These are phyloP conservation scores for Candida michaelii DNA, from an alignment of 805 yeast species.

Conservation along the genomic window DNA sequence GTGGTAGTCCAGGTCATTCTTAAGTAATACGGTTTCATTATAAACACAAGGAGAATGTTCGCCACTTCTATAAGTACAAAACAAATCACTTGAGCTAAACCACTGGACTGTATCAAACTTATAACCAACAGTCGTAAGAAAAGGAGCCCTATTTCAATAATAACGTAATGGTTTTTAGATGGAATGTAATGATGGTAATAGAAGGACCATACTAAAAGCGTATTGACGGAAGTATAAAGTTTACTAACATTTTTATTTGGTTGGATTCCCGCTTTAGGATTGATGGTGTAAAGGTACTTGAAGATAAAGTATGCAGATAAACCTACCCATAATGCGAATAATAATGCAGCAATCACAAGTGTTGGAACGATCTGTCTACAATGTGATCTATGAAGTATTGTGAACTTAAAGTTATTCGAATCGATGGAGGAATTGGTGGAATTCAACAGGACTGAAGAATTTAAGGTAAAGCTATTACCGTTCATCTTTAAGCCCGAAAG, in stretches of 20 bases:
- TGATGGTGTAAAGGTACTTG: constrained; percentile 26
- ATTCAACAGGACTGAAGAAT: neutral
- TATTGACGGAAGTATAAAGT: constrained; percentile 48
- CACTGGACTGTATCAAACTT: constrained; percentile 45
- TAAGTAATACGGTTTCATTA: constrained; percentile 29
- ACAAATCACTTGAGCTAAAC: constrained; percentile 43
- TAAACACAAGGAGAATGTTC: constrained; percentile 22
- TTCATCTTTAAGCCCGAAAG: neutral
- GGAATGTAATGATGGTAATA: constrained; percentile 47
- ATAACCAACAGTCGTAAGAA: constrained; percentile 41
- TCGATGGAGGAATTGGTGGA: no score
- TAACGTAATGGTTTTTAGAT: constrained; percentile 35
- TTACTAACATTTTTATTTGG: constrained; percentile 23
- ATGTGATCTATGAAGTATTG: constrained; percentile 1
- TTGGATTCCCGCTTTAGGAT: constrained; percentile 15
- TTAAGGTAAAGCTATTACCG: neutral
- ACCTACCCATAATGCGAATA: constrained; percentile 25
- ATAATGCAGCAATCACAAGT: constrained; percentile 31
- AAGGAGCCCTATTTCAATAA: constrained; percentile 33
- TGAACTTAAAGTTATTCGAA: constrained; percentile 3
- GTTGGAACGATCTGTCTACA: constrained; percentile 4
- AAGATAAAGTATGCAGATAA: constrained; percentile 23
- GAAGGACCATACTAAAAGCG: constrained; percentile 48
- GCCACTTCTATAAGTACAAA: constrained; percentile 36
- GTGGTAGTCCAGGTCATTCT: constrained; percentile 27